Evolutionary conservation across 2,329 filamentous ascomycete genomes (phyloP), one percentile per base, ranked within the genome.

Genomic region (Xylaria sp.): DNA sequence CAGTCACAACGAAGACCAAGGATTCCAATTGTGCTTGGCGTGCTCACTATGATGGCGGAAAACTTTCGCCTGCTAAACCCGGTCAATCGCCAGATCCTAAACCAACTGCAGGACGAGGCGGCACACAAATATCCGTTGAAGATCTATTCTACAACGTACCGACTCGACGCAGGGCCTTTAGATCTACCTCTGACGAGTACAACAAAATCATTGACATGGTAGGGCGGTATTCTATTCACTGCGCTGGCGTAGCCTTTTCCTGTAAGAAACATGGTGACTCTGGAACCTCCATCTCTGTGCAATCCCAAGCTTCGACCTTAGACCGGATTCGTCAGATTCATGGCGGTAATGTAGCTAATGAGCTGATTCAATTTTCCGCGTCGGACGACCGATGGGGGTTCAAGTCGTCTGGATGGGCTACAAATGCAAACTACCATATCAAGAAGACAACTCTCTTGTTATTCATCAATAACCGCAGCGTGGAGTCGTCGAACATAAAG

Each of bases 141-240:
- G 96, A 99, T 79, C 83, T 99, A 12, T 99, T 99, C 80, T 99
- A 97, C 84, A 99, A 98, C 75, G 89, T 98, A 0, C 94, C 94
- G 0, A 97, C 92, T 9, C 89, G 96, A 27, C 90, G 94, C 42
- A 89, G 90, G 72, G 96, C 97, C 12, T 99, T 99, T 77, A 90
- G 96, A 48, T 98, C 95, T 16, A 84, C 92, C 21, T 93, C 94
- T 44, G 96, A 99, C 77, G 97, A 99, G 79, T 98, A 97, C 83
- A 94, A 97, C 76, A 99, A 98, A 82, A 98, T 99, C 65, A 90
- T 98, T 29, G 96, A 99, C 78, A 90, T 98, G 78, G 92, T 98
- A 9, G 94, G 96, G 16, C 90, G 93, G 51, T 98, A 99, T 81
- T 93, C 96, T 32, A 88, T 99, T 10, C 96, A 99, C 79, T 98